A percentile compares a stretch with the other conserved stretches of the same genome.
These are phyloP conservation scores for Filobasidium uniguttulatum DNA, from an alignment of 1,284 basidiomycete genomes.

Conservation along the genomic window DNA sequence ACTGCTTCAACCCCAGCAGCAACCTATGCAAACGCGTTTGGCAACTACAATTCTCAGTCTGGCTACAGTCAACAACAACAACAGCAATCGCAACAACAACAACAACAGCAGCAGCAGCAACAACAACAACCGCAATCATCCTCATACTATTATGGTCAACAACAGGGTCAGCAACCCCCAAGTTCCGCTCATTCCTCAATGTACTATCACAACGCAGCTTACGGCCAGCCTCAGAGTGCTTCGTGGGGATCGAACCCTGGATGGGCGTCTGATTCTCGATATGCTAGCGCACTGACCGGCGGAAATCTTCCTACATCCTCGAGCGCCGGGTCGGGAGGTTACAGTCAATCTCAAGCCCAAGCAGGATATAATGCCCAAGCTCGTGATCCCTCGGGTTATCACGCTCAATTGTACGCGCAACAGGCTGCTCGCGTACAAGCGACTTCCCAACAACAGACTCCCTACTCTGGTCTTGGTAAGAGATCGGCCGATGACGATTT, in stretches of 20 bases:
- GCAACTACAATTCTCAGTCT: neutral
- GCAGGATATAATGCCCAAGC: neutral
- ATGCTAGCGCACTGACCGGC: neutral
- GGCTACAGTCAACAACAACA: neutral
- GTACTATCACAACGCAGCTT: neutral
- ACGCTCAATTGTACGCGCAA: neutral
- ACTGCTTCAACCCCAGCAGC: neutral
- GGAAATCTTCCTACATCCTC: neutral
- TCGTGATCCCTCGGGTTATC: neutral
- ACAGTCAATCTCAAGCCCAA: neutral
- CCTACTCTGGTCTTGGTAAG: conserved; percentile 13
- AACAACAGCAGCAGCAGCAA: conserved; percentile 3
- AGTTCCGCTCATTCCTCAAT: neutral
- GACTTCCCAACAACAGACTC: conserved; percentile 2
- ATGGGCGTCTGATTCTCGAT: neutral
- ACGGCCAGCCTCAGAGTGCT: neutral
- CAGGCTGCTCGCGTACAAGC: conserved; percentile 4
- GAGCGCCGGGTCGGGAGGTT: neutral
- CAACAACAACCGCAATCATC: neutral
- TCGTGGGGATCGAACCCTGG: neutral
- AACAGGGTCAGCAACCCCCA: neutral
- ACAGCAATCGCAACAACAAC: conserved; percentile 1
- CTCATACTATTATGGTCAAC: neutral
- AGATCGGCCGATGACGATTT: conserved; percentile 7
- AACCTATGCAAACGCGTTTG: neutral